A percentile compares a stretch with the other conserved stretches of the same genome.
phyloP scores from a whole-genome alignment of 345 rosid species.

The Salix brachista region DNA sequence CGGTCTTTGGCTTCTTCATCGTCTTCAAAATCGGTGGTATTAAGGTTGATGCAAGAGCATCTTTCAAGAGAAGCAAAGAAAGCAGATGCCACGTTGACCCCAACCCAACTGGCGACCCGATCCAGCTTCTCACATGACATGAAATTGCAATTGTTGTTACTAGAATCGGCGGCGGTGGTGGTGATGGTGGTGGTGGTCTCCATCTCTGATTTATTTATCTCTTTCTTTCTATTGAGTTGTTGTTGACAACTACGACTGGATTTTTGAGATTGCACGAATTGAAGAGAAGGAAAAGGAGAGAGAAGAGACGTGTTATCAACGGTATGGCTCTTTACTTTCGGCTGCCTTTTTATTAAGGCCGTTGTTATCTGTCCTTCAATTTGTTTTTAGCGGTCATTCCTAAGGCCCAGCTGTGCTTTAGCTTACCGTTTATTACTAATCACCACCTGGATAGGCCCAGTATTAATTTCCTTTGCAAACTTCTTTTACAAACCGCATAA shows the following conservation, averaged over 20 bases:
- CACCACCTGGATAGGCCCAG: too few relatives aligned
- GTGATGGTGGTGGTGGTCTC: neutral
- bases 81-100: constrained; percentile 54
- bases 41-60: constrained; percentile 67
- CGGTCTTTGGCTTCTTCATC: constrained; percentile 53
- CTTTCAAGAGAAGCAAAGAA: constrained; percentile 69
- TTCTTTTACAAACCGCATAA: too few relatives aligned
- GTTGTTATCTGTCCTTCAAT: constrained; percentile 7
- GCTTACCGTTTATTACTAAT: too few relatives aligned
- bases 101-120: constrained; percentile 58
- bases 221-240: neutral
- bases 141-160: constrained; percentile 33
- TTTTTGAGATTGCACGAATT: too few relatives aligned
- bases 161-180: neutral
- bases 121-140: constrained; percentile 61
- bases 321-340: neutral
- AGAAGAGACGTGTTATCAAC: neutral
- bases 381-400: neutral
- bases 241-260: neutral
- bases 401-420: neutral
- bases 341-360: neutral
- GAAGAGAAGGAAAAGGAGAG: too few relatives aligned
- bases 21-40: constrained; percentile 49
- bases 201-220: neutral
- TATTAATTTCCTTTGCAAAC: too few relatives aligned